Evolutionary conservation across 192 early-diverging fungal genomes (phyloP).

Genomic region (Backusella westeae): DNA sequence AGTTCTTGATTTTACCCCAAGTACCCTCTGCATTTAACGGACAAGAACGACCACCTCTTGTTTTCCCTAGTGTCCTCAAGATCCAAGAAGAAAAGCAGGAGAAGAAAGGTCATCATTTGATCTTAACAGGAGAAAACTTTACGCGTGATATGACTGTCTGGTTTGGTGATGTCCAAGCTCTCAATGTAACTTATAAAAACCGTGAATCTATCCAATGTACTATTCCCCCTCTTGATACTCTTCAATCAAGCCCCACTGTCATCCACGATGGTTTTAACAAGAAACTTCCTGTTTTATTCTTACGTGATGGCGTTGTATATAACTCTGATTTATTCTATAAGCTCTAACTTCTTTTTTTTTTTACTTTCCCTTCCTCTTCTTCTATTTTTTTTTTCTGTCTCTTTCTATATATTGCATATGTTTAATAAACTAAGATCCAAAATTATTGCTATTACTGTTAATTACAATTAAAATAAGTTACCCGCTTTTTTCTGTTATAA

Average conservation of each 20-base stretch:
- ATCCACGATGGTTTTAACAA: background rate
- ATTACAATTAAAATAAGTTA: no score
- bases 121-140: constrained; percentile 68
- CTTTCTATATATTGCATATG: background rate
- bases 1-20: constrained; percentile 40
- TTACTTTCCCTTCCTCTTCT: background rate
- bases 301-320: constrained; percentile 41
- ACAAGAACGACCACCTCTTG: background rate
- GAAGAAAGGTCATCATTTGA: constrained; percentile 31
- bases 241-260: constrained; percentile 3
- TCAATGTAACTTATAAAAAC: constrained; percentile 40
- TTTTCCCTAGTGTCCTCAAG: constrained; percentile 1
- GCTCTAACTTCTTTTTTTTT: constrained; percentile 11
- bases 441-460: no score
- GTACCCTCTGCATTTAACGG: background rate
- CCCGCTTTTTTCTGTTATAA: no score
- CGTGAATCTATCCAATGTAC: constrained; percentile 40
- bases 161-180: constrained; percentile 60
- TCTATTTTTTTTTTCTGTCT: background rate
- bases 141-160: constrained; percentile 63
- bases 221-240: constrained; percentile 33
- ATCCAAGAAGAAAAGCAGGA: constrained; percentile 5
- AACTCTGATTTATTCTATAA: constrained; percentile 32
- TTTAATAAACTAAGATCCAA: no score
- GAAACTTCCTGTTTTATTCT: constrained; percentile 29